phyloP scores from a whole-genome alignment of 2,329 filamentous ascomycete genomes.

The Zasmidium citrigriseum region DNA sequence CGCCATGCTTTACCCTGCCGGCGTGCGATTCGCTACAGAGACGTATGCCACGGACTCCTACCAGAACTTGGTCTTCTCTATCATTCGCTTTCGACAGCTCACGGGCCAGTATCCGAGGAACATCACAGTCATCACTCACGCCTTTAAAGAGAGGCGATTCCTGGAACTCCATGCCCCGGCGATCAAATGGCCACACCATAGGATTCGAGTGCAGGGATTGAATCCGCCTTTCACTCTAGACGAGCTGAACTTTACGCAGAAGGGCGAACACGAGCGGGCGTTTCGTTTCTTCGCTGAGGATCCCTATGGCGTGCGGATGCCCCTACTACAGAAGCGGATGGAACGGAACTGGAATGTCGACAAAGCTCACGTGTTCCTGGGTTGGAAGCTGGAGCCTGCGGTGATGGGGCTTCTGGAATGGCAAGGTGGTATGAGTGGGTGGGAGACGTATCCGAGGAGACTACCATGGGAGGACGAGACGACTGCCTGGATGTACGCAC shows the following conservation, averaged over 20 bases:
- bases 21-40: conserved; percentile 22
- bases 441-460: conserved; percentile 25
- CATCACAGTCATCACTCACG: conserved; percentile 49
- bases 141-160: conserved; percentile 49
- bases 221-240: conserved; percentile 44
- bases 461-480: conserved; percentile 30
- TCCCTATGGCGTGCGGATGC: conserved; percentile 39
- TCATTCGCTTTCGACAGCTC: conserved; percentile 55
- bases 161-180: conserved; percentile 42
- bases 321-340: conserved; percentile 41
- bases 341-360: conserved; percentile 41
- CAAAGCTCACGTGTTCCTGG: conserved; percentile 20
- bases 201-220: conserved; percentile 46
- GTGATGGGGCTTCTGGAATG: conserved; percentile 29
- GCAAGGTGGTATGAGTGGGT: conserved; percentile 30
- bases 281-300: conserved; percentile 42
- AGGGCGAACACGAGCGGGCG: conserved; percentile 40
- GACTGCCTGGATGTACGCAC: conserved; percentile 11
- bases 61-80: conserved; percentile 78
- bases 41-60: conserved; percentile 74
- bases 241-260: conserved; percentile 39
- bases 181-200: conserved; percentile 44
- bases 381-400: conserved; percentile 23
- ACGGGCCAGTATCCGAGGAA: conserved; percentile 43
- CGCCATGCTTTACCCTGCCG: conserved; percentile 18